phyloP scores from a whole-genome alignment of 768 basidiomycete genomes.

The Hortiboletus campestris region DNA sequence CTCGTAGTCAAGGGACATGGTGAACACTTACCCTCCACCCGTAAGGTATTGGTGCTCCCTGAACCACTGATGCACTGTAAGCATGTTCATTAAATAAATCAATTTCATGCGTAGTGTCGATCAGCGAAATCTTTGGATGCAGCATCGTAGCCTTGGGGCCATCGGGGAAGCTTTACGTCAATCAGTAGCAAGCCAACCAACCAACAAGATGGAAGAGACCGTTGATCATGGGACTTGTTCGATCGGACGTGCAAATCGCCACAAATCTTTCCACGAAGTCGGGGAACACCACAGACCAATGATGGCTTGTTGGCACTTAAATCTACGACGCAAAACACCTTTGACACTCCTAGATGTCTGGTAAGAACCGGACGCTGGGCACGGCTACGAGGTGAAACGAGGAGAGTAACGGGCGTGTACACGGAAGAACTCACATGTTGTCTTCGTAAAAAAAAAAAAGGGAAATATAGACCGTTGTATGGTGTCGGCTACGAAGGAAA shows the following conservation, averaged over 20 bases:
- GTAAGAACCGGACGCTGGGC: slow-evolving; percentile 55
- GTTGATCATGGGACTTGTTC: slow-evolving; percentile 56
- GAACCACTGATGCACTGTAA: slow-evolving; percentile 46
- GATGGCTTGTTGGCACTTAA: slow-evolving; percentile 58
- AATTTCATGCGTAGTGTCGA: slow-evolving; percentile 45
- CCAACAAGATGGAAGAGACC: slow-evolving; percentile 29
- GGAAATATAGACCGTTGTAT: too few relatives aligned
- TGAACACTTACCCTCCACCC: slow-evolving; percentile 37
- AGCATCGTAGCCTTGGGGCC: slow-evolving; percentile 55
- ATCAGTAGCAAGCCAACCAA: neutral
- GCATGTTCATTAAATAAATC: neutral
- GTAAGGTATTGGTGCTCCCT: slow-evolving; percentile 45
- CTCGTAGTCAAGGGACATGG: slow-evolving; percentile 30
- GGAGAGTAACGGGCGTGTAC: neutral
- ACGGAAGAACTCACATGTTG: slow-evolving; percentile 43
- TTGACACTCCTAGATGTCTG: slow-evolving; percentile 15
- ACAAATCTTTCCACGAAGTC: slow-evolving; percentile 50
- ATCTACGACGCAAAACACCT: slow-evolving; percentile 36
- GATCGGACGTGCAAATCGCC: slow-evolving; percentile 52
- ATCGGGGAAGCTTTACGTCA: slow-evolving; percentile 52
- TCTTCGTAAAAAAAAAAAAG: too few relatives aligned
- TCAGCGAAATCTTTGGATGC: slow-evolving; percentile 53
- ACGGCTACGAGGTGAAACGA: slow-evolving; percentile 34
- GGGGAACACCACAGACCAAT: slow-evolving; percentile 58
- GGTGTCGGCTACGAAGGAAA: too few relatives aligned